phyloP scores from a whole-genome alignment of 1,284 basidiomycete genomes.

The Coniferiporia weirii region DNA sequence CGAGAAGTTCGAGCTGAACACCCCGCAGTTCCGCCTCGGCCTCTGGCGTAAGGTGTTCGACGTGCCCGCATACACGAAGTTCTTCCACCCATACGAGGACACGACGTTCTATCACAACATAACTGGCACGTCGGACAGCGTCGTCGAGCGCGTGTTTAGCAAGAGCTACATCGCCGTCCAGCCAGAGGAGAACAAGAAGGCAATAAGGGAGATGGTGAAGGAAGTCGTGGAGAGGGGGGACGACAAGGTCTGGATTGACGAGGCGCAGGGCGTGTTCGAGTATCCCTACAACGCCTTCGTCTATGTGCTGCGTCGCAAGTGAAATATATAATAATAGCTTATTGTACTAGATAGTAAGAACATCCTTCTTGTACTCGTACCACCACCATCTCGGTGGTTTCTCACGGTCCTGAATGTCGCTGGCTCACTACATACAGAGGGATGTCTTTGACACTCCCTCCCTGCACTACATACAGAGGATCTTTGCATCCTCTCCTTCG shows the following conservation, averaged over 20 bases:
- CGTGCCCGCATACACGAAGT: conserved; percentile 45
- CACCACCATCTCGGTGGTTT: no score
- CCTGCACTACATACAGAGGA: no score
- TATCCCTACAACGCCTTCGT: conserved; percentile 51
- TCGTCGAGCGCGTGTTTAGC: conserved; percentile 57
- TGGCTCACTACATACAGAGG: no score
- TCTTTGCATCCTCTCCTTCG: no score
- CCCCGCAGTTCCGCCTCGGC: conserved; percentile 69
- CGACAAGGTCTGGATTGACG: conserved; percentile 42
- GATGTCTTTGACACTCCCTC: no score
- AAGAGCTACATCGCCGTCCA: conserved; percentile 72
- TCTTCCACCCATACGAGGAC: conserved; percentile 53
- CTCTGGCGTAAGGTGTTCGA: conserved; percentile 65
- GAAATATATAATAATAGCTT: not conserved
- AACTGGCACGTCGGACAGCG: conserved; percentile 43
- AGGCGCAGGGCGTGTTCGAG: conserved; percentile 43
- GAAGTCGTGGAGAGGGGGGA: conserved; percentile 45
- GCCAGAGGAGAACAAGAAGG: conserved; percentile 45
- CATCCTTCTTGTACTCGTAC: no score
- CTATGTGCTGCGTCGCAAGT: conserved; percentile 37
- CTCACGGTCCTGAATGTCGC: no score
- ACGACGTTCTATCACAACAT: conserved; percentile 38
- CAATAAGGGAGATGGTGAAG: conserved; percentile 43
- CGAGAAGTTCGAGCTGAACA: conserved; percentile 58
- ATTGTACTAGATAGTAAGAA: not conserved